Evolutionary conservation across 208 protist species (phyloP).

Genomic region (Borovskyia barvae): DNA sequence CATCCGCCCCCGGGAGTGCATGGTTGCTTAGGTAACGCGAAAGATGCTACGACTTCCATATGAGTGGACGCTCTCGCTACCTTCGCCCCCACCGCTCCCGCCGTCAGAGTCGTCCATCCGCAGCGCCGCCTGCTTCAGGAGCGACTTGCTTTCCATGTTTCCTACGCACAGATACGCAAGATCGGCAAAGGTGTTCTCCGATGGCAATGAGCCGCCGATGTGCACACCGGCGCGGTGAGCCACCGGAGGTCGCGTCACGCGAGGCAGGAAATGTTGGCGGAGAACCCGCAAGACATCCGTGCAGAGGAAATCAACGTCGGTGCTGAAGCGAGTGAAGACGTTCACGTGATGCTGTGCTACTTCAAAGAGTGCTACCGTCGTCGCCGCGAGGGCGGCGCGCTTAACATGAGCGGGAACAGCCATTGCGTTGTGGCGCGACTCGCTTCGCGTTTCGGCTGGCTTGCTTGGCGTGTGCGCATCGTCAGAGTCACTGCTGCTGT

Average conservation of each 20-base stretch:
- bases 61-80: no score
- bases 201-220: constrained; percentile 27
- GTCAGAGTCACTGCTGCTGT: constrained; percentile 5
- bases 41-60: constrained; percentile 42
- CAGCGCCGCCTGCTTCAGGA: constrained; percentile 73
- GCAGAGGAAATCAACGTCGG: constrained; percentile 73
- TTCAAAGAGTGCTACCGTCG: constrained; percentile 56
- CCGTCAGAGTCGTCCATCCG: constrained; percentile 51
- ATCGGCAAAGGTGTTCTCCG: constrained; percentile 62
- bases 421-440: no score
- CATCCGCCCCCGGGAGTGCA: no score
- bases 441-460: not conserved
- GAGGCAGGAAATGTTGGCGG: constrained; percentile 51
- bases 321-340: constrained; percentile 74
- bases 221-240: constrained; percentile 33
- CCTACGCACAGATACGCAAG: constrained; percentile 75
- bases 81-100: no score
- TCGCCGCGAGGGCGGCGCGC: constrained; percentile 52
- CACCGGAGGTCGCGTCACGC: constrained; percentile 34
- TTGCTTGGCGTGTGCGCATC: not conserved
- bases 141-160: constrained; percentile 56
- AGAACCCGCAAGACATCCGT: constrained; percentile 61
- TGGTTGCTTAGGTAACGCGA: constrained; percentile 24
- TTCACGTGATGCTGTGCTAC: constrained; percentile 49
- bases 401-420: constrained; percentile 18